A percentile compares a stretch with the other conserved stretches of the same genome.
These are phyloP conservation scores for Arachis monticola DNA, from an alignment of 331 rosid genomes.

Conservation along the genomic window DNA sequence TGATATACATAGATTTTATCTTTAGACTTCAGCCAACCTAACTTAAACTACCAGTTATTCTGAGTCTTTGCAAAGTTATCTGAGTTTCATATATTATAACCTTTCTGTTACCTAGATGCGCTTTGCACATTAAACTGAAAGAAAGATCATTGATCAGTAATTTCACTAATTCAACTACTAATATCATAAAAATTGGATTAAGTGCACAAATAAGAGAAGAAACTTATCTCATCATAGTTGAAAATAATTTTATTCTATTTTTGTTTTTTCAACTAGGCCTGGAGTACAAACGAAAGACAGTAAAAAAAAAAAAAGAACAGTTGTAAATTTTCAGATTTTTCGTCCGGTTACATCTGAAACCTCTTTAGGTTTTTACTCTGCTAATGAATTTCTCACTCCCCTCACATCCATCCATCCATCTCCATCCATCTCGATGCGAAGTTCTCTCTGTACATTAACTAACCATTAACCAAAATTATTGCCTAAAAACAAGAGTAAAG, in stretches of 20 bases:
- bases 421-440: conserved; percentile 20
- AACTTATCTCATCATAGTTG: conserved; percentile 13
- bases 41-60: neutral
- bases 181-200: neutral
- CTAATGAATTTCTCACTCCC: conserved; percentile 22
- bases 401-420: neutral
- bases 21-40: neutral
- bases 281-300: conserved; percentile 34
- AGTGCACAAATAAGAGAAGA: neutral
- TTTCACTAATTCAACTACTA: conserved; percentile 28
- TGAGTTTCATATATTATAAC: too few relatives aligned
- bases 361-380: neutral
- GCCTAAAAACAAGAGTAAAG: conserved; percentile 32
- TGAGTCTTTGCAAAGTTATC: too few relatives aligned
- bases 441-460: conserved; percentile 62
- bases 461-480: conserved; percentile 72
- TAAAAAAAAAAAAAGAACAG: neutral
- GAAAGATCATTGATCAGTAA: neutral
- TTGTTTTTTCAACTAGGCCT: conserved; percentile 11
- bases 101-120: neutral
- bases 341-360: neutral
- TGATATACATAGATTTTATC: neutral
- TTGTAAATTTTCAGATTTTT: conserved; percentile 23
- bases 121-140: conserved; percentile 8
- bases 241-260: conserved; percentile 14